These are phyloP conservation scores for Dalbergia cultrata DNA, from an alignment of 306 rosid genomes.

Conservation along the genomic window DNA sequence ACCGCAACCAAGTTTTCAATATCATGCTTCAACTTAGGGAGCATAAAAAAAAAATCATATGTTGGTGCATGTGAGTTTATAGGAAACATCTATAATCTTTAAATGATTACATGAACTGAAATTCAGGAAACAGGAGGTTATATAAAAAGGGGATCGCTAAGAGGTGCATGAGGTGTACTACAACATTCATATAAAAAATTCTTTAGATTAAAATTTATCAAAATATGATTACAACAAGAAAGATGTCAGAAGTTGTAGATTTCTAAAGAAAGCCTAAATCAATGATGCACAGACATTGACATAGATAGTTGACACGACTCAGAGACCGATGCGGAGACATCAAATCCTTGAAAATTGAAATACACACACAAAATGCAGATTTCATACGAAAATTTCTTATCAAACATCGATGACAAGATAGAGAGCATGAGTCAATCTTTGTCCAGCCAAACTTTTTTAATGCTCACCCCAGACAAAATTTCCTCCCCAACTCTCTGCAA, in stretches of 20 bases:
- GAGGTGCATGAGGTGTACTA: constrained; percentile 13
- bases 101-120: constrained; percentile 31
- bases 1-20: constrained; percentile 28
- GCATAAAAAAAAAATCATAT: constrained; percentile 4
- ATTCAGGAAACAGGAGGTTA: constrained; percentile 22
- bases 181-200: background rate
- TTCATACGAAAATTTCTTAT: constrained; percentile 17
- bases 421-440: constrained; percentile 11
- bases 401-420: constrained; percentile 22
- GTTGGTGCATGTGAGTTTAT: constrained; percentile 20
- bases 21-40: constrained; percentile 15
- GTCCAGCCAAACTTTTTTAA: constrained; percentile 20
- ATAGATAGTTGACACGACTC: no score
- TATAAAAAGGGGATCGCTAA: constrained; percentile 26
- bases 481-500: constrained; percentile 79
- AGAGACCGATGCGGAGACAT: no score
- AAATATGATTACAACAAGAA: constrained; percentile 20
- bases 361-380: background rate
- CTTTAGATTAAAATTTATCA: background rate
- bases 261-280: background rate
- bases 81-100: constrained; percentile 23
- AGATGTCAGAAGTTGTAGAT: constrained; percentile 8
- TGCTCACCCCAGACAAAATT: constrained; percentile 82
- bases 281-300: no score
- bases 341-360: background rate